Conservation (phyloP, 768 basidiomycete species). For the Terana coerulea region DNA sequence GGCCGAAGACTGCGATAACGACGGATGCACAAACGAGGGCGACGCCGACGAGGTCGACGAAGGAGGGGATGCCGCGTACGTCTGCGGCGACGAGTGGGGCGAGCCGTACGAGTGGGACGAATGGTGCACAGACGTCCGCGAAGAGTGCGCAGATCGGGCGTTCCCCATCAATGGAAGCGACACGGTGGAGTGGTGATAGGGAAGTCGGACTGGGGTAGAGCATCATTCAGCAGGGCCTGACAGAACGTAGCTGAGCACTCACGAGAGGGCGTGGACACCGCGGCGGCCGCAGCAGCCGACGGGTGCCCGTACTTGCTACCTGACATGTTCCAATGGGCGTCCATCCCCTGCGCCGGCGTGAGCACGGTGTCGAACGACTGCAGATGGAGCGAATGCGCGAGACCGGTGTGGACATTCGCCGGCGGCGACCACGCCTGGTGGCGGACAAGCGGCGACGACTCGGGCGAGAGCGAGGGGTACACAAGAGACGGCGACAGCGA, state of each 20-base stretch:
- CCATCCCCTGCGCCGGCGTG: slow-evolving; percentile 1
- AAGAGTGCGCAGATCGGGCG: no score
- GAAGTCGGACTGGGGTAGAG: no score
- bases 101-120: background rate
- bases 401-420: background rate
- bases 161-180: no score
- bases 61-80: background rate
- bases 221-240: no score
- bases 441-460: background rate
- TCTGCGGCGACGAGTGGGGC: background rate
- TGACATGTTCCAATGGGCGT: background rate
- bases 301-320: background rate
- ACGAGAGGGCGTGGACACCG: background rate
- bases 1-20: background rate
- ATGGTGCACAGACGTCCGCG: no score
- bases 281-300: background rate
- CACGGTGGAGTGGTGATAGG: no score
- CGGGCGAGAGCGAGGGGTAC: background rate
- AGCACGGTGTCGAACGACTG: background rate
- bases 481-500: slow-evolving; percentile 5
- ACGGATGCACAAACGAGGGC: background rate
- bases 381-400: background rate
- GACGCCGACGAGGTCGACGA: background rate
- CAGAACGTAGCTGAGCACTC: no score
- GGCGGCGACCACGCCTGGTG: background rate